Evolutionary conservation across 345 rosid species (phyloP), one percentile per base, ranked within the genome.

Genomic region (Cardamine occulta): DNA sequence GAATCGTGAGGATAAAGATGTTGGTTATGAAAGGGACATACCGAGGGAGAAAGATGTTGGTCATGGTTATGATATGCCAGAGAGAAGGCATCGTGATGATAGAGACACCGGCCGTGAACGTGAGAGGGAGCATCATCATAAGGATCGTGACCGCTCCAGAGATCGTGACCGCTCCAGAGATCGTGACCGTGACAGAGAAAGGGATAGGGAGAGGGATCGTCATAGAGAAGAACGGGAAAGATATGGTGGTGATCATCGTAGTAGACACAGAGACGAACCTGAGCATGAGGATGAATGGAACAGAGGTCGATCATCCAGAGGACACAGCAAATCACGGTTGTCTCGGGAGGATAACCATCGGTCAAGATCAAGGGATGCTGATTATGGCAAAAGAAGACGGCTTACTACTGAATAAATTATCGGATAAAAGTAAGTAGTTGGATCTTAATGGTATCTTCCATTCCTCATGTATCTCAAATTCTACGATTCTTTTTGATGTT

Each of bases 381-480:
- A 90, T 75, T 88, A 88, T 87, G 91, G 89, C 55, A 90, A 90
- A 84, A 88, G 96, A 76, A 85, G 96, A 44, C 83, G 91, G 59
- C 89, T 86, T 62, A 79, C 86, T 6, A 80, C 87, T 2, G 93
- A 90, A 66, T 90, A 74, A 80, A 3, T 62, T 56, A 21, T 55
- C 65, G 2, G 12, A 23, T 23, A 21, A 60, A 75, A 63, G 80
- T 65, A 71, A 77, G 76, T 57, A 53, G 57, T 69, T 62, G 40
- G 32, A 48, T 35, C 48, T 71, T 71, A 28, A 37, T 58, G 55
- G 26, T 65, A 71, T 35, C 4, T 70, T 70, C 32, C 40, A 8
- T 69, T 55, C 13, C 53, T 62, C 31, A 9, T 76, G 57, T 60
- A 49, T 42, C 14, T 13, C 21, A 55, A 68, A 21, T 10, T 61